Evolutionary conservation across 2,329 filamentous ascomycete species (phyloP), one percentile per base, ranked within the genome.

Genomic region (Sporothrix inflata): DNA sequence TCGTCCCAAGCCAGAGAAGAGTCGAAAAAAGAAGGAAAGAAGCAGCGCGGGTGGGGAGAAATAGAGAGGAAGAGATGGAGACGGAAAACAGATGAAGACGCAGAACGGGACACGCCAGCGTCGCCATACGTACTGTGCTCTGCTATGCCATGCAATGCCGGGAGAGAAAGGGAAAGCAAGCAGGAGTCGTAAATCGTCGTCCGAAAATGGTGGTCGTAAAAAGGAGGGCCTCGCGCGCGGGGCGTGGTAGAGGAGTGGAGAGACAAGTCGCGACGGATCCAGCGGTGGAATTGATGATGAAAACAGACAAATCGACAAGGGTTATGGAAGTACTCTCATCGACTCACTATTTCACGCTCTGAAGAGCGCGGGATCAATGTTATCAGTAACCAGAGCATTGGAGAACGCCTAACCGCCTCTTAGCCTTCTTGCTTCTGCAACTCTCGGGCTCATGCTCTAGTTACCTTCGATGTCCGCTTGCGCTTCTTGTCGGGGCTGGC

Each of bases 401-500:
- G 76, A 75, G 71, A 75, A 74, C 74, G 73, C 77, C 76, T 79
- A 80, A 75, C 78, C 77, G 77, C 78, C 79, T 60, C 79, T 82
- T 83, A 83, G 82, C 84, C 86, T 89, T 89, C 85, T 88, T 89
- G 78, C 86, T 85, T 75, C 83, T 84, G 70, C 85, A 86, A 83
- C 88, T 88, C 85, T 88, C 88, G 74, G 86, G 85, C 79, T 90
- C 87, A 78, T 89, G 87, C 75, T 81, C 81, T 72, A 38, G 82
- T 82, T 53, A 83, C 85, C 84, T 90, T 90, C 76, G 86, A 87
- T 11, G 83, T 82, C 73, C 88, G 83, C 81, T 89, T 86, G 76
- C 88, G 84, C 87, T 90, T 91, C 85, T 89, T 88, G 75, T 88
- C 88, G 40, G 88, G 87, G 79, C 86, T 89, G 71, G 84, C 84